These are phyloP conservation scores for Triticum monococcum DNA, from an alignment of 176 grass and related monocot genomes.

Conservation along the genomic window DNA sequence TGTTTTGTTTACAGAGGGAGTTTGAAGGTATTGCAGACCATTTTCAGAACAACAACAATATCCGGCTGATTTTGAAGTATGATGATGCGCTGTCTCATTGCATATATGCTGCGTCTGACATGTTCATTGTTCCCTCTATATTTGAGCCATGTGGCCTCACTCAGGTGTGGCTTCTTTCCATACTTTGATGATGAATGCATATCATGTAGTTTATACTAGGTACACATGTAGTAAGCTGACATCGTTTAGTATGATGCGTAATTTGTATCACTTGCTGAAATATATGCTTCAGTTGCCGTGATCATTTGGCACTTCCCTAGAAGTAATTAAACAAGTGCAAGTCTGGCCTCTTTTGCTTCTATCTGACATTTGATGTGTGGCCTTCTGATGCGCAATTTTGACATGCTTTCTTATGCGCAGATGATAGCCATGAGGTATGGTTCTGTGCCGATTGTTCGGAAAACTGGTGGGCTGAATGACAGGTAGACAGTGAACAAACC, in stretches of 20 bases:
- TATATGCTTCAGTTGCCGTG: neutral
- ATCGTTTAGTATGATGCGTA: neutral
- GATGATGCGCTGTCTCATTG: conserved; percentile 87
- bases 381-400: neutral
- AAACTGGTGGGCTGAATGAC: conserved; percentile 94
- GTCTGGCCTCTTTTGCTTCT: neutral
- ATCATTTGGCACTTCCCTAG: neutral
- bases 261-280: neutral
- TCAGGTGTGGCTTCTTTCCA: conserved; percentile 55
- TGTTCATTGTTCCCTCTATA: conserved; percentile 96
- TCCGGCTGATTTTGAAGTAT: conserved; percentile 80
- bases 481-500: conserved; percentile 48
- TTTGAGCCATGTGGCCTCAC: conserved; percentile 99
- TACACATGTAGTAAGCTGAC: neutral
- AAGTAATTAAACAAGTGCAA: neutral
- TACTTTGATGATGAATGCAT: neutral
- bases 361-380: neutral
- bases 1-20: conserved; percentile 58
- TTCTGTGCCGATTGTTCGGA: conserved; percentile 86
- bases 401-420: conserved; percentile 33
- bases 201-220: neutral
- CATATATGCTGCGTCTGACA: conserved; percentile 94
- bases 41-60: conserved; percentile 68
- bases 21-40: conserved; percentile 85
- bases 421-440: conserved; percentile 99